Conservation (phyloP, 495 filamentous ascomycete species). For the Trichoderma asperelloides region DNA sequence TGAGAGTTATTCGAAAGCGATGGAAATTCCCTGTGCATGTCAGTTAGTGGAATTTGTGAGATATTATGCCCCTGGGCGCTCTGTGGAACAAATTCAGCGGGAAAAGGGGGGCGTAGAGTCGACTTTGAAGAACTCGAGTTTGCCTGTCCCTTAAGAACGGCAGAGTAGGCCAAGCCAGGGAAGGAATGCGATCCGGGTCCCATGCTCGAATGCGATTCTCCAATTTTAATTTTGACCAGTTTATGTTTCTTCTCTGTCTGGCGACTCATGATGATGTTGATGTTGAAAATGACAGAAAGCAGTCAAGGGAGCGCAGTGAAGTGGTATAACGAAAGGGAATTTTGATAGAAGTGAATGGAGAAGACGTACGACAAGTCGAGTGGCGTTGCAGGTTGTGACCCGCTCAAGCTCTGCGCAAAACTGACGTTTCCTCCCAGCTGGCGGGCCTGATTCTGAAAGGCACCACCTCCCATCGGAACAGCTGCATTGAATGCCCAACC, state of each 20-base stretch:
- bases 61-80: not conserved
- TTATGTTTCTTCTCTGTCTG: constrained; percentile 12
- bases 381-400: constrained; percentile 64
- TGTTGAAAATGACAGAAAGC: not conserved
- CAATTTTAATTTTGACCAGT: constrained; percentile 11
- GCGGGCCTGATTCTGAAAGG: constrained; percentile 30
- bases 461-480: constrained; percentile 61
- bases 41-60: not conserved
- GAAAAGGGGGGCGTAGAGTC: not conserved
- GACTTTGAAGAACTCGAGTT: not conserved
- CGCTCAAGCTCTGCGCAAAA: constrained; percentile 75
- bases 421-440: constrained; percentile 59
- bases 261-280: not conserved
- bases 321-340: not conserved
- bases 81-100: not conserved
- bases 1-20: constrained; percentile 62
- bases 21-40: constrained; percentile 62
- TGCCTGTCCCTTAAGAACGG: constrained; percentile 22
- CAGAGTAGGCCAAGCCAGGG: constrained; percentile 20
- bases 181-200: constrained; percentile 6
- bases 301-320: constrained; percentile 1
- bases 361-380: constrained; percentile 73
- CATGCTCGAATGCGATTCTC: constrained; percentile 8
- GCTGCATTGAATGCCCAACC: constrained; percentile 64
- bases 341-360: constrained; percentile 10